Base-by-base conservation (phyloP, 345 rosid species). In the Gossypium anomalum region DNA sequence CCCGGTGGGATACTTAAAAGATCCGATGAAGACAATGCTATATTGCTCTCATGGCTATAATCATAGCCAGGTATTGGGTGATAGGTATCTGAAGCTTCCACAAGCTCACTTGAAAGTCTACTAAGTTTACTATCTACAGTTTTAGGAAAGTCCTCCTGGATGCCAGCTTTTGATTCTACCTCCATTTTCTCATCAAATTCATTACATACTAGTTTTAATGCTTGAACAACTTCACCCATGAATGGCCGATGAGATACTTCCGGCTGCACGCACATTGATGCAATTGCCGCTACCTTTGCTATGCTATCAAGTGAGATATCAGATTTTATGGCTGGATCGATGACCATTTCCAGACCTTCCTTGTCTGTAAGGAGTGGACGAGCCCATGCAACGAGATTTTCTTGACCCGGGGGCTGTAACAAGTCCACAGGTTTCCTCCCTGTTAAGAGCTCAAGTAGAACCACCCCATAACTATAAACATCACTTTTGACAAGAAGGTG, bases 151-250 rank as follows among this genome's bases (percentile, higher is more conserved):
- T 67, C 69, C 22, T 75, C 81, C 41, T 23, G 75, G 51, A 70
- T 77, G 19, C 68, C 43, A 61, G 66, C 47, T 70, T 71, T 77
- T 19, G 80, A 75, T 14, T 9, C 75, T 59, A 72, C 64, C 76
- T 75, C 85, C 61, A 80, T 76, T 51, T 68, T 71, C 62, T 83
- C 85, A 16, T 90, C 86, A 72, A 85, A 84, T 74, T 88, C 89
- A 23, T 84, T 87, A n/a, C 87, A 84, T 2, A 90, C 88, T 57
- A 90, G 87, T 83, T 88, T 87, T 79, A 90, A 63, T 72, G 93
- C 93, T 79, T 89, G 93, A 49, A 89, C 93, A 58, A 89, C 93
- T 85, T 89, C 93, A 2, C 93, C 89, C 93, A 89, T 89, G 78
- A 89, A 89, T 22, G 93, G 91, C 8, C 93, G 85, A 75, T 89